Evolutionary conservation across 2,329 filamentous ascomycete genomes (phyloP), one percentile per base, ranked within the genome.

Genomic region (Chaetomium olivaceum): DNA sequence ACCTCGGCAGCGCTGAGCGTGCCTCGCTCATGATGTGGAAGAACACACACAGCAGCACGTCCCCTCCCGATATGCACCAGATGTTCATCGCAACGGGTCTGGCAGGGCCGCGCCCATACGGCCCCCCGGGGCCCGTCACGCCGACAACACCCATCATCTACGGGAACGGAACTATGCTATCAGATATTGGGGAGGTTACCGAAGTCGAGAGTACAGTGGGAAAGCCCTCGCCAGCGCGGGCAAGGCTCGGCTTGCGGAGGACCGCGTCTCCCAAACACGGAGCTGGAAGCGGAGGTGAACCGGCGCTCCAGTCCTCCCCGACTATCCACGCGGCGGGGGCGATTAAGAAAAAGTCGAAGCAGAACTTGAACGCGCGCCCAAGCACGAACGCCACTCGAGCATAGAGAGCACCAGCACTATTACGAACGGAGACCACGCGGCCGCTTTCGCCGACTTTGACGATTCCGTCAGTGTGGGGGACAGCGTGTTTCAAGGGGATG

Each of bases 121-220:
- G 71, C 7, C 73, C 77, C 50, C 73, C 80, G 8, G 79, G 80
- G 0, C 79, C 83, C 6, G 75, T 84, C 33, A 80, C 82, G 16
- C 83, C 84, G 36, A 82, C 81, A 0, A 89, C 87, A 0, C 87
- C 87, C 8, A 89, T 89, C 67, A 89, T 89, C 68, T 89, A 89
- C 70, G 87, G 87, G 61, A 89, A 89, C 71, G 87, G 87, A 54
- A 89, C 87, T 52, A 89, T 89, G 87, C 75, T 89, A 54, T 89
- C 87, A 5, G 87, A 89, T 74, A 89, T 89, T 76, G 82, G 82
- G 56, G 82, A 84, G 74, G 82, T 84, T 23, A 85, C 82, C 39
- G 82, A 84, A 73, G 81, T 77, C 25, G 82, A 85, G 71, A 83
- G 81, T 71, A 82, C 80, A 2, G 74, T 76, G 7, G 83, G 83